phyloP scores from a whole-genome alignment of 2,329 filamentous ascomycete genomes.

The Hypoxylon sp. region DNA sequence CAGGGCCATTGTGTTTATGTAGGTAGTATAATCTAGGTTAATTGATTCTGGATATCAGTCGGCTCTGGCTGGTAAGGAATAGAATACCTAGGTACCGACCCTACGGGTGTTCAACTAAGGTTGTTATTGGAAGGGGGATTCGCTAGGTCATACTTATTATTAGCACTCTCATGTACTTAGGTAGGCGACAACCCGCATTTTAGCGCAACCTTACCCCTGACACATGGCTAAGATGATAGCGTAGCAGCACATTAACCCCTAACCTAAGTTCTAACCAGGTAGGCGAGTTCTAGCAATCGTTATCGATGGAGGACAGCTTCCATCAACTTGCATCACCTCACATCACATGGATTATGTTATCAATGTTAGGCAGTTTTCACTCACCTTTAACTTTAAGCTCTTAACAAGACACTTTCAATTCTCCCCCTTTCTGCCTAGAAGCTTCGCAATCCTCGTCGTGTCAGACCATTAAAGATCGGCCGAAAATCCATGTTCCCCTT shows the following conservation, averaged over 20 bases:
- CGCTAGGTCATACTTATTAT: slow-evolving; percentile 1
- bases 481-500: slow-evolving; percentile 12
- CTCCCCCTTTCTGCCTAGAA: not conserved
- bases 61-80: not conserved
- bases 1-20: too few relatives aligned
- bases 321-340: slow-evolving; percentile 15
- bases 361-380: too few relatives aligned
- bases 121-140: not conserved
- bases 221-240: slow-evolving; percentile 19
- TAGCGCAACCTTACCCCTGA: slow-evolving; percentile 35
- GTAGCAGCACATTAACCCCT: slow-evolving; percentile 10
- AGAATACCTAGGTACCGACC: not conserved
- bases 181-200: slow-evolving; percentile 19
- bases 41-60: not conserved
- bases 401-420: not conserved
- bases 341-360: too few relatives aligned
- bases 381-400: not conserved
- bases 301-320: slow-evolving; percentile 25
- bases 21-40: not conserved
- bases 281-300: slow-evolving; percentile 5
- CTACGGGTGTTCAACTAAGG: not conserved
- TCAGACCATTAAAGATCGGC: slow-evolving; percentile 16
- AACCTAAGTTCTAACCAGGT: too few relatives aligned
- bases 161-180: not conserved
- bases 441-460: slow-evolving; percentile 3